A percentile compares a stretch with the other conserved stretches of the same genome.
These are phyloP conservation scores for Pseudonectria foliicola DNA, from an alignment of 2,329 filamentous ascomycete genomes.

Conservation along the genomic window DNA sequence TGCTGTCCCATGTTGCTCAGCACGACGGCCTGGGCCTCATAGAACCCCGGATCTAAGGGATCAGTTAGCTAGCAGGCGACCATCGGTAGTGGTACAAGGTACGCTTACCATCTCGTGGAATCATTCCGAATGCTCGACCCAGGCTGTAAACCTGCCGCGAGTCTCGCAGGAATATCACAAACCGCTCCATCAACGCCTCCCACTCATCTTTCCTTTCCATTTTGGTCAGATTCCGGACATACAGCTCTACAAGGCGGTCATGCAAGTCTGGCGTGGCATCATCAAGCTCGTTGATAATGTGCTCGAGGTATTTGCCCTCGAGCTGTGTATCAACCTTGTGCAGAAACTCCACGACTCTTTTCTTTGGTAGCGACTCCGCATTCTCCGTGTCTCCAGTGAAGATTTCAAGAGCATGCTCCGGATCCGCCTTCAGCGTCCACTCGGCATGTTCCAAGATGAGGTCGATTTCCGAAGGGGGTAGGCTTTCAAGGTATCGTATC, in stretches of 20 bases:
- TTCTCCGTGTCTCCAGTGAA: slow-evolving; percentile 93
- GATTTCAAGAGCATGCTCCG: slow-evolving; percentile 79
- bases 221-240: slow-evolving; percentile 49
- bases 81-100: neutral
- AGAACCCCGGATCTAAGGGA: slow-evolving; percentile 67
- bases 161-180: slow-evolving; percentile 67
- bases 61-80: slow-evolving; percentile 1
- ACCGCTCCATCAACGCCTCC: slow-evolving; percentile 53
- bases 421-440: slow-evolving; percentile 72
- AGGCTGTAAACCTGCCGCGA: slow-evolving; percentile 73
- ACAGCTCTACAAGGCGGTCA: slow-evolving; percentile 68
- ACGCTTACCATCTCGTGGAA: slow-evolving; percentile 68
- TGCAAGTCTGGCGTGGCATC: slow-evolving; percentile 83
- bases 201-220: slow-evolving; percentile 41
- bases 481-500: slow-evolving; percentile 79
- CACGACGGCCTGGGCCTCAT: slow-evolving; percentile 82
- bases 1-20: slow-evolving; percentile 93
- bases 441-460: slow-evolving; percentile 85
- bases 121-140: slow-evolving; percentile 65
- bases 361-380: slow-evolving; percentile 78
- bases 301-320: slow-evolving; percentile 79
- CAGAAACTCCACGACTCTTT: slow-evolving; percentile 68
- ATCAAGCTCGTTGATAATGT: slow-evolving; percentile 80
- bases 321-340: slow-evolving; percentile 60
- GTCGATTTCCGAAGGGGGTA: slow-evolving; percentile 82